These are phyloP conservation scores for Solanum peruvianum DNA, from an alignment of 257 asterid genomes.

Conservation along the genomic window DNA sequence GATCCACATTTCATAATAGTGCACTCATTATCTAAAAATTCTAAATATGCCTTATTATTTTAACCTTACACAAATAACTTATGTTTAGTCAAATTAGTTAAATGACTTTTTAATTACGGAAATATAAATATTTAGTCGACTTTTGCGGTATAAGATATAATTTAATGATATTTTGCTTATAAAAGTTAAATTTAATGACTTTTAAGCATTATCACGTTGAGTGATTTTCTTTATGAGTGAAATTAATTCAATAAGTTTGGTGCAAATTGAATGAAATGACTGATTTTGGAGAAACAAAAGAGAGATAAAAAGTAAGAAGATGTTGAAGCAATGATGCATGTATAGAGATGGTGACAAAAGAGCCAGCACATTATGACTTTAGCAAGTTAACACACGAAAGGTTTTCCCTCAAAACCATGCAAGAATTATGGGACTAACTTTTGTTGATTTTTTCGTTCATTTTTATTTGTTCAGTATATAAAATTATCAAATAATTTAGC, in stretches of 20 bases:
- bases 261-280: not conserved
- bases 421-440: slow-evolving; percentile 9
- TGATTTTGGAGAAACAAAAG: not conserved
- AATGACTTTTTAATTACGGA: not conserved
- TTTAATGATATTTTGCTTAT: not conserved
- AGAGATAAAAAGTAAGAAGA: not conserved
- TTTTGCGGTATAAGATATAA: not conserved
- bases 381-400: not conserved
- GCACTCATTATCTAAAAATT: too few species aligned
- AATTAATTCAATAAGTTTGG: not conserved
- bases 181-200: not conserved
- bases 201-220: not conserved
- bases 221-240: not conserved
- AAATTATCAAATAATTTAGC: too few species aligned
- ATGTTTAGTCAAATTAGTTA: not conserved
- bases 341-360: not conserved
- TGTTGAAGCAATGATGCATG: not conserved
- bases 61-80: not conserved
- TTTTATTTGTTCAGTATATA: too few species aligned
- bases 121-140: too few species aligned
- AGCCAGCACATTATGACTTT: not conserved
- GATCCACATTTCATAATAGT: too few species aligned
- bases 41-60: too few species aligned
- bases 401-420: slow-evolving; percentile 10
- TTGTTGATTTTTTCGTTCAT: not conserved